Evolutionary conservation across 1,284 basidiomycete species (phyloP).

Genomic region (Singerocomus inundabilis): DNA sequence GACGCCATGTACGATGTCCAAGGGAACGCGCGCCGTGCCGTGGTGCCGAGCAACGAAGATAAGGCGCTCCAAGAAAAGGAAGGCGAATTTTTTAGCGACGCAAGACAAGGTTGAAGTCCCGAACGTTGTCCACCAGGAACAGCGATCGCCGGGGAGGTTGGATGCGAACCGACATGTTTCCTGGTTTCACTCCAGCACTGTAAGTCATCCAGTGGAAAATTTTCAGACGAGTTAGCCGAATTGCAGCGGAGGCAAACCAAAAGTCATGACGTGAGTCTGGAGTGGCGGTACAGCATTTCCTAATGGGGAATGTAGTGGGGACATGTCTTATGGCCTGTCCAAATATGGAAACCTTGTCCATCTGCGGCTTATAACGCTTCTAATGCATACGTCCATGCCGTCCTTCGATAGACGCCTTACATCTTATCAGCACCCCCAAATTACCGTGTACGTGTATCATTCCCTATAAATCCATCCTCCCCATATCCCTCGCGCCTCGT

Average conservation of each 20-base stretch:
- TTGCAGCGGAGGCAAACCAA: too few relatives aligned
- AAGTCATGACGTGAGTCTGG: too few relatives aligned
- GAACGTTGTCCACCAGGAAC: constrained; percentile 14
- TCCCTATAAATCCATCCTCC: constrained; percentile 33
- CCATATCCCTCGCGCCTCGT: constrained; percentile 27
- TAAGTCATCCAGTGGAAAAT: too few relatives aligned
- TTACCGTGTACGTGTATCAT: constrained; percentile 36
- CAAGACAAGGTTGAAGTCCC: constrained; percentile 26
- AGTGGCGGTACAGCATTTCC: too few relatives aligned
- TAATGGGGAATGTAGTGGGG: too few relatives aligned
- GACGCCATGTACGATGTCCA: too few relatives aligned
- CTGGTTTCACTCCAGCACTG: constrained; percentile 5
- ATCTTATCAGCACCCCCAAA: constrained; percentile 36
- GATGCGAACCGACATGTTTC: not conserved
- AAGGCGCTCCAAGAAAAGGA: constrained; percentile 19
- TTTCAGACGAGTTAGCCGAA: constrained; percentile 9
- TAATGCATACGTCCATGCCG: constrained; percentile 34
- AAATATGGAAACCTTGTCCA: constrained; percentile 29
- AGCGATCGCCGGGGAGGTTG: not conserved
- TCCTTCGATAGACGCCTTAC: constrained; percentile 33
- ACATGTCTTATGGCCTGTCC: too few relatives aligned
- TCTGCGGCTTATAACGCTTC: constrained; percentile 24
- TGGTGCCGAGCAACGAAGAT: constrained; percentile 9
- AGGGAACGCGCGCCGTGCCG: not conserved
- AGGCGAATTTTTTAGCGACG: constrained; percentile 12